Conservation (phyloP, 345 rosid species). For the Pistacia atlantica region DNA sequence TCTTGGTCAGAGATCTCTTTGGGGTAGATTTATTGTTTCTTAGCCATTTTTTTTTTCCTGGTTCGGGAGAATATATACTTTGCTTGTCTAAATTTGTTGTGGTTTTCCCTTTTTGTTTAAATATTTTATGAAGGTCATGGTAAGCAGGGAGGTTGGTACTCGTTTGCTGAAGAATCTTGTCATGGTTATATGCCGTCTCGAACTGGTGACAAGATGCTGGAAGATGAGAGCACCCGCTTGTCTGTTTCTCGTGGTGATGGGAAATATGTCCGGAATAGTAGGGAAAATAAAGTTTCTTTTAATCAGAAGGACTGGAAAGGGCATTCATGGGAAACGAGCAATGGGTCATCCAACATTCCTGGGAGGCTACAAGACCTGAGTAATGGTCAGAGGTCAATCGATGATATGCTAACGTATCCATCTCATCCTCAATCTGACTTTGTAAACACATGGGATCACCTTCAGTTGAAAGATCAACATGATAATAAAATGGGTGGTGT, state of each 20-base stretch:
- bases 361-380: slow-evolving; percentile 60
- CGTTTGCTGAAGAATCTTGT: slow-evolving; percentile 66
- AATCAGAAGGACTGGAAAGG: slow-evolving; percentile 75
- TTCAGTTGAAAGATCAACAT: slow-evolving; percentile 54
- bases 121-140: slow-evolving; percentile 72
- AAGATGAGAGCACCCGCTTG: slow-evolving; percentile 54
- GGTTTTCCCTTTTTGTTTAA: slow-evolving; percentile 31
- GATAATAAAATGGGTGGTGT: slow-evolving; percentile 45
- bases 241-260: slow-evolving; percentile 64
- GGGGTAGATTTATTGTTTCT: neutral
- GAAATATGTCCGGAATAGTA: slow-evolving; percentile 60
- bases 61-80: slow-evolving; percentile 13
- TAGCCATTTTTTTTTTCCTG: neutral
- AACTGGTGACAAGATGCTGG: slow-evolving; percentile 58
- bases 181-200: slow-evolving; percentile 60
- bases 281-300: slow-evolving; percentile 66
- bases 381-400: slow-evolving; percentile 58
- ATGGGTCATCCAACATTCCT: slow-evolving; percentile 53
- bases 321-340: slow-evolving; percentile 66
- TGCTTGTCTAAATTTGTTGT: slow-evolving; percentile 31
- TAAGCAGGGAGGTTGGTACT: slow-evolving; percentile 85
- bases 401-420: slow-evolving; percentile 47
- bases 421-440: slow-evolving; percentile 50
- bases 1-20: neutral
- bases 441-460: slow-evolving; percentile 52